Base-by-base conservation (phyloP, 768 basidiomycete species). In the Termitomyces sp. region DNA sequence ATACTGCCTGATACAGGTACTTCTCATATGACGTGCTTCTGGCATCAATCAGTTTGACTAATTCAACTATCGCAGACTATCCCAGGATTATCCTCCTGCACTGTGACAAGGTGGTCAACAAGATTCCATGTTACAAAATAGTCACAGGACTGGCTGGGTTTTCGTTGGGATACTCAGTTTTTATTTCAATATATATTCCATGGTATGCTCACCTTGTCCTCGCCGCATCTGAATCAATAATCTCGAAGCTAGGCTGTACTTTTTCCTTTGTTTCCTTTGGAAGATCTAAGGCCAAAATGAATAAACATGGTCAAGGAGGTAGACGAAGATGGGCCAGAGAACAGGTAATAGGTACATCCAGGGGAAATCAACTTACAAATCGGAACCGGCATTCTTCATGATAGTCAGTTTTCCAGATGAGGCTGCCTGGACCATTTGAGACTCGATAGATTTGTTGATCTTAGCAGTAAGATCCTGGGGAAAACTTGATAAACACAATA, bases 361-460 rank as follows among this genome's bases (percentile, higher is more conserved):
- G 24, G 5, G 11, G 5, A 30, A 33, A 28, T 24, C 3, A 16
- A 66, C 74, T 61, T 61, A 81, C 79, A 63, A 66, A 61, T 83
- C 79, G 40, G 76, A 68, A 20, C 71, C 76, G 14, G 74, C 71
- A 60, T 86, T 82, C 74, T 90, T 91, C 93, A 98, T 93, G 69
- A 98, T 94, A 30, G 92, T 92, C 60, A 98, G 78, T 70, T 92
- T 93, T 40, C 94, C 94, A 44, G 86, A 78, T 5, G 91, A 93
- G 3, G 94, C 94, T 7, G 93, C 93, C 50, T 84, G 76, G 13
- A 92, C 90, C 85, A 94, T 92, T 72, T 95, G 94, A 55, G 82
- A 79, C 70, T 98, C 94, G 65, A 98, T 94, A 22, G 90, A 91
- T 70, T 84, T 86, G 70, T 90, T 93, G 68, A 97, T 94, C 74